Percentiles rank a stretch among this genome's conserved stretches.
Evolutionary conservation across 176 grass and related monocot genomes (phyloP).

Genomic region (Aegilops speltoides): DNA sequence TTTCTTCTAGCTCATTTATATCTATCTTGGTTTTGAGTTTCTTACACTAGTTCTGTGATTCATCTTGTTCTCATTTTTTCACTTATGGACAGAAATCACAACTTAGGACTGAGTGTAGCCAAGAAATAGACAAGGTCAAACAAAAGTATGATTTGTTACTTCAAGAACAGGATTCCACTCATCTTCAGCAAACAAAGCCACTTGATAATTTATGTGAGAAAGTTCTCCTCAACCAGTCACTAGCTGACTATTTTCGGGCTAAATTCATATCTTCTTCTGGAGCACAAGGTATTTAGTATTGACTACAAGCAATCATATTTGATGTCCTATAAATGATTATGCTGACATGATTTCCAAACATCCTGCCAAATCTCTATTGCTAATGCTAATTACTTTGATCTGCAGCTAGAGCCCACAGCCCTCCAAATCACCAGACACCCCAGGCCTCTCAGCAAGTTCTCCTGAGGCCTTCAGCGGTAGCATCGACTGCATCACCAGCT

Average conservation of each 20-base stretch:
- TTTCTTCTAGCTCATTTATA: neutral
- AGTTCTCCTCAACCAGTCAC: conserved; percentile 72
- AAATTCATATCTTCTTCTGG: conserved; percentile 76
- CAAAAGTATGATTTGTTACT: conserved; percentile 76
- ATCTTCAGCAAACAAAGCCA: conserved; percentile 54
- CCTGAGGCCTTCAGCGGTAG: conserved; percentile 3
- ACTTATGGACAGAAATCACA: conserved; percentile 52
- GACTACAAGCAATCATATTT: neutral
- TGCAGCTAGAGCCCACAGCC: conserved; percentile 38
- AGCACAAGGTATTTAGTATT: conserved; percentile 46
- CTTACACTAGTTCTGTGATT: conserved; percentile 13
- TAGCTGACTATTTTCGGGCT: conserved; percentile 84
- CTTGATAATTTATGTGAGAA: conserved; percentile 59
- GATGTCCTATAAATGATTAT: conserved; percentile 24
- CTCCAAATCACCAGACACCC: conserved; percentile 31
- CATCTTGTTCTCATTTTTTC: conserved; percentile 5
- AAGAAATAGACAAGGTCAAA: conserved; percentile 73
- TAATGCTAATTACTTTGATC: conserved; percentile 19
- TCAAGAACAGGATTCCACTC: conserved; percentile 54
- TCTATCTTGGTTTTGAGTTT: conserved; percentile 3
- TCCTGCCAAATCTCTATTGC: neutral
- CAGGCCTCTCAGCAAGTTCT: conserved; percentile 44
- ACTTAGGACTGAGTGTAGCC: conserved; percentile 50
- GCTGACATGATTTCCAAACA: conserved; percentile 18
- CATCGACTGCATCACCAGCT: neutral